Conservation (phyloP, 345 rosid genomes). For the Zanthoxylum bungeanum region DNA sequence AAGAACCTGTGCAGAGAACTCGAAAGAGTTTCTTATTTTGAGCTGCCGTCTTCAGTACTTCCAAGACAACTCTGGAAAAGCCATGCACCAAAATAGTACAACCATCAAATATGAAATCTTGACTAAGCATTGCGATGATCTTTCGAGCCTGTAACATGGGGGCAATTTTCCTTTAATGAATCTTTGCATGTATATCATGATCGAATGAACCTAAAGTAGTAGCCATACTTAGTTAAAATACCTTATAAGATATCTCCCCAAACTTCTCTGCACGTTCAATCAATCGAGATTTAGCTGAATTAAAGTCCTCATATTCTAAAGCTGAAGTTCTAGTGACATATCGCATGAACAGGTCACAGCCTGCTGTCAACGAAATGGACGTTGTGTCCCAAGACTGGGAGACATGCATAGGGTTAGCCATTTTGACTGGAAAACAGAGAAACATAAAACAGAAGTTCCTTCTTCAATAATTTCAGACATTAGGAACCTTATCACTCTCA, state of each 20-base stretch:
- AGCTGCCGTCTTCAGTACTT: conserved; percentile 82
- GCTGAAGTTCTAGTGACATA: conserved; percentile 90
- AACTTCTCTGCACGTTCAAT: conserved; percentile 95
- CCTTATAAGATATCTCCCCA: conserved; percentile 92
- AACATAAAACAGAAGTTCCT: not conserved
- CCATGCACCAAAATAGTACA: conserved; percentile 97
- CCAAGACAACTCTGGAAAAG: conserved; percentile 85
- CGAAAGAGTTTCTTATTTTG: conserved; percentile 65
- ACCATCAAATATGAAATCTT: conserved; percentile 92
- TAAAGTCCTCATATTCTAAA: conserved; percentile 80
- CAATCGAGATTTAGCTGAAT: conserved; percentile 87
- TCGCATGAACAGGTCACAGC: conserved; percentile 86
- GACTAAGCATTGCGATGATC: conserved; percentile 87
- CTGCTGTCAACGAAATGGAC: conserved; percentile 86
- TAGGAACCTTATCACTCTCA: not conserved
- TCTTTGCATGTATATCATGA: not conserved
- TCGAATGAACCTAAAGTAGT: not conserved
- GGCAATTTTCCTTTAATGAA: conserved; percentile 10
- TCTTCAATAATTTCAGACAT: not conserved
- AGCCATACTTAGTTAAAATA: conserved; percentile 17
- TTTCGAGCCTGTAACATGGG: conserved; percentile 76
- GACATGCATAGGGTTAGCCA: conserved; percentile 10
- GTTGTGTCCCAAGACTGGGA: conserved; percentile 82
- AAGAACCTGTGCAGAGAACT: conserved; percentile 53
- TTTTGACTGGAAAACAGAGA: not conserved